Conservation (phyloP, 257 asterid genomes). For the Pogostemon cablin region DNA sequence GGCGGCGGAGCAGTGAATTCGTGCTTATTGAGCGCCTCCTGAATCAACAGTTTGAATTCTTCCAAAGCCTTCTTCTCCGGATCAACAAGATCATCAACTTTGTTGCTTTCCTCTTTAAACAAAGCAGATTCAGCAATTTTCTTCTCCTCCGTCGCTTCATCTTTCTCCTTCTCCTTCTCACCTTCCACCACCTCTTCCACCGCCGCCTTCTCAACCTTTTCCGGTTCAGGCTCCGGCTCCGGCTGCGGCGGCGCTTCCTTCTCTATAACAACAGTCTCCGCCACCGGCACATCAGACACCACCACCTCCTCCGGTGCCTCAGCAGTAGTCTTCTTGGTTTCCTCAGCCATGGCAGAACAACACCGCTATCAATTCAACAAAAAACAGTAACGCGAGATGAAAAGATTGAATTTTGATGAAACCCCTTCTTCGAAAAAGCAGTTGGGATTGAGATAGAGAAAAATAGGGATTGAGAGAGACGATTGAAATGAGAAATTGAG, state of each 20-base stretch:
- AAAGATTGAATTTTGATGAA: slow-evolving; percentile 1
- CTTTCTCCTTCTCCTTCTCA: slow-evolving; percentile 35
- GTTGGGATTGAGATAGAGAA: not conserved
- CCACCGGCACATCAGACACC: slow-evolving; percentile 59
- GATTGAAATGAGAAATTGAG: slow-evolving; percentile 11
- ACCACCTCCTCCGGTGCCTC: slow-evolving; percentile 54
- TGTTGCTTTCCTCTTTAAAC: slow-evolving; percentile 90
- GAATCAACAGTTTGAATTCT: slow-evolving; percentile 70
- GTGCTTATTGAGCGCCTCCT: slow-evolving; percentile 73
- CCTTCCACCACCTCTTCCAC: slow-evolving; percentile 30
- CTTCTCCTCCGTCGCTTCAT: slow-evolving; percentile 34
- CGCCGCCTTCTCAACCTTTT: slow-evolving; percentile 39
- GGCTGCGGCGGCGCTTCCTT: slow-evolving; percentile 48
- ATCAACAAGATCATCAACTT: slow-evolving; percentile 80
- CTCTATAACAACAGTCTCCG: slow-evolving; percentile 42
- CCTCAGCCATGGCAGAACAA: slow-evolving; percentile 67
- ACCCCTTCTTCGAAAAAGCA: slow-evolving; percentile 2
- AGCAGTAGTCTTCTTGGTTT: slow-evolving; percentile 56
- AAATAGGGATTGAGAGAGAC: not conserved
- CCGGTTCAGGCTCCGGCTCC: slow-evolving; percentile 35
- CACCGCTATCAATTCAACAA: not conserved
- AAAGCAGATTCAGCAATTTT: slow-evolving; percentile 66
- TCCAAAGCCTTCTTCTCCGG: slow-evolving; percentile 93
- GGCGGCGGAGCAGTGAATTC: slow-evolving; percentile 84
- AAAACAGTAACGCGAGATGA: not conserved